A percentile compares a stretch with the other conserved stretches of the same genome.
phyloP scores from a whole-genome alignment of 2,329 filamentous ascomycete genomes.

The Exophiala oligosperma region DNA sequence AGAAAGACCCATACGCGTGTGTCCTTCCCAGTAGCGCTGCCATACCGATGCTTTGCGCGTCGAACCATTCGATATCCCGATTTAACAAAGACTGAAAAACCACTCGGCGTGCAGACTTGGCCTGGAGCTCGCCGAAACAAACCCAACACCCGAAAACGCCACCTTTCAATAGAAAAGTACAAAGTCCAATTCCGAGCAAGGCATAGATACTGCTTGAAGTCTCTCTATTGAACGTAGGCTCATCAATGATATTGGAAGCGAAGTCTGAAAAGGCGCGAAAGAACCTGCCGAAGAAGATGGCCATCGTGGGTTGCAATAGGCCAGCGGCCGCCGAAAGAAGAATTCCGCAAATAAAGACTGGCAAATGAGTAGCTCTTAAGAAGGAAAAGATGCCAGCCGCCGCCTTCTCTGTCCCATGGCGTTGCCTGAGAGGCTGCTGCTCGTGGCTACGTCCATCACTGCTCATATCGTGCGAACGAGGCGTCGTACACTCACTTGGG shows the following conservation, averaged over 20 bases:
- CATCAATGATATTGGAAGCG: conserved; percentile 55
- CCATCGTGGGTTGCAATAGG: conserved; percentile 62
- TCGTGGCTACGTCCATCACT: neutral
- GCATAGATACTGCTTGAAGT: conserved; percentile 63
- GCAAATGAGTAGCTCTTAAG: conserved; percentile 61
- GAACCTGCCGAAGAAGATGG: conserved; percentile 71
- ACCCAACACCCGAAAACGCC: conserved; percentile 71
- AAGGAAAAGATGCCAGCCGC: conserved; percentile 67
- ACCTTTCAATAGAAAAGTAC: conserved; percentile 67
- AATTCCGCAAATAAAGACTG: conserved; percentile 56
- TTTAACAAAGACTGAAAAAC: conserved; percentile 70
- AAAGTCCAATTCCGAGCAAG: conserved; percentile 63
- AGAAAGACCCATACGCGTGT: conserved; percentile 59
- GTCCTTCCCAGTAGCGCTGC: conserved; percentile 69
- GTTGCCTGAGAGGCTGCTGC: too few species aligned
- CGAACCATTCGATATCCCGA: conserved; percentile 81
- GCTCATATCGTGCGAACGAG: conserved; percentile 5
- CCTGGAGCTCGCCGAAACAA: conserved; percentile 78
- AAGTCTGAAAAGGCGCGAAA: conserved; percentile 71
- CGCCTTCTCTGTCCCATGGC: neutral
- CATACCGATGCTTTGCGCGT: conserved; percentile 69
- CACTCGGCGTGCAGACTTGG: conserved; percentile 60
- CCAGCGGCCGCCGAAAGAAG: conserved; percentile 61
- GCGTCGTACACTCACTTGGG: neutral
- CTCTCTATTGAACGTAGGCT: conserved; percentile 53